phyloP scores from a whole-genome alignment of 768 basidiomycete species.

The Suillus americanus region DNA sequence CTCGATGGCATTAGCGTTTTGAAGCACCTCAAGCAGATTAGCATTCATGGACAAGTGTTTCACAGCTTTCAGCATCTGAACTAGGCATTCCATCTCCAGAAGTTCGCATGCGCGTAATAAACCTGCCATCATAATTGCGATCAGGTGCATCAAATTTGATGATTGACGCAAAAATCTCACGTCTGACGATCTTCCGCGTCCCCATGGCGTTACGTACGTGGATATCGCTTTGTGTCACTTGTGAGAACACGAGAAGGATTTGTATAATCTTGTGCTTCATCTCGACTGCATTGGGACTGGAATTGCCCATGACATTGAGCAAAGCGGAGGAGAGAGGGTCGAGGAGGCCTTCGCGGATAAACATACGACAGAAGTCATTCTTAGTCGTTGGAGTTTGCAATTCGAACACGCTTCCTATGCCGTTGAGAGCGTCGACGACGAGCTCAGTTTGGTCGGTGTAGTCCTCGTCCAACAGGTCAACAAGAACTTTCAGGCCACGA shows the following conservation, averaged over 20 bases:
- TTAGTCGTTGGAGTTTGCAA: slow-evolving; percentile 95
- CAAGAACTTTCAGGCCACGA: slow-evolving; percentile 90
- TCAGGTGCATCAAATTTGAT: slow-evolving; percentile 8
- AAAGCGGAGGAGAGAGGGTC: slow-evolving; percentile 91
- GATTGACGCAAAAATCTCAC: slow-evolving; percentile 48
- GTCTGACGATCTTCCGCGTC: slow-evolving; percentile 82
- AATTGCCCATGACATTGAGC: slow-evolving; percentile 80
- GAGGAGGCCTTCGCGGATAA: slow-evolving; percentile 91
- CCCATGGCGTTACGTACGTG: slow-evolving; percentile 93
- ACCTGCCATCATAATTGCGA: slow-evolving; percentile 45
- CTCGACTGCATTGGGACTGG: slow-evolving; percentile 61
- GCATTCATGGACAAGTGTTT: slow-evolving; percentile 96
- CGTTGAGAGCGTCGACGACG: slow-evolving; percentile 90
- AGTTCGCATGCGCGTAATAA: slow-evolving; percentile 84
- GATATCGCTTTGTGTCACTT: slow-evolving; percentile 93
- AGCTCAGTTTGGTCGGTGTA: slow-evolving; percentile 90
- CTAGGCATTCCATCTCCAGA: slow-evolving; percentile 85
- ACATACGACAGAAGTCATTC: slow-evolving; percentile 98
- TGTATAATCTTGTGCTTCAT: slow-evolving; percentile 90
- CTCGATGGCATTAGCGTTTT: slow-evolving; percentile 94
- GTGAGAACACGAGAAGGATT: slow-evolving; percentile 88
- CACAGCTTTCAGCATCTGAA: slow-evolving; percentile 89
- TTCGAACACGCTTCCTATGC: slow-evolving; percentile 94
- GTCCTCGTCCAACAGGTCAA: slow-evolving; percentile 95
- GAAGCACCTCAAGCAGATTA: slow-evolving; percentile 85